Evolutionary conservation across 257 asterid genomes (phyloP).

Genomic region (Nemophila menziesii): DNA sequence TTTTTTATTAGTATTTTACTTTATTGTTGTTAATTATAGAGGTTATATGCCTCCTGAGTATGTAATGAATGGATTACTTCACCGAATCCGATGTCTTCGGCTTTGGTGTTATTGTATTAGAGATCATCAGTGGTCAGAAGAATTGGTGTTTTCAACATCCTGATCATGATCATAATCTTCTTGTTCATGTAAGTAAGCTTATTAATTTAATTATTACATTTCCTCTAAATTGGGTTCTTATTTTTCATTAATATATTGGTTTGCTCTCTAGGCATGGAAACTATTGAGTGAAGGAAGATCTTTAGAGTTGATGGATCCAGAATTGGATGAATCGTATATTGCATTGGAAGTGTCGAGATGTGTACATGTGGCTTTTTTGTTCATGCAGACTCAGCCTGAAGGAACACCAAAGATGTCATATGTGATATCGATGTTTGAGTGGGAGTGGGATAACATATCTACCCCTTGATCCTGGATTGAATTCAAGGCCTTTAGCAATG

Average conservation of each 20-base stretch:
- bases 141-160: neutral
- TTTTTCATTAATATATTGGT: neutral
- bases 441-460: neutral
- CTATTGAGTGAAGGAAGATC: constrained; percentile 7
- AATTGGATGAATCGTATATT: neutral
- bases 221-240: neutral
- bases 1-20: neutral
- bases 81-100: constrained; percentile 14
- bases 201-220: neutral
- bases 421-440: constrained; percentile 8
- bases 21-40: neutral
- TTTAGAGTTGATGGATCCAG: constrained; percentile 7
- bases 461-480: no score
- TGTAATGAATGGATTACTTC: constrained; percentile 2
- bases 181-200: constrained; percentile 3
- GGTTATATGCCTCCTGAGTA: constrained; percentile 12
- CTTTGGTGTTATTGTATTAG: constrained; percentile 13
- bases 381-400: neutral
- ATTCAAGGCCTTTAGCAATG: no score
- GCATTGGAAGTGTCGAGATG: constrained; percentile 2
- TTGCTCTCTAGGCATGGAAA: constrained; percentile 11
- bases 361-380: constrained; percentile 4
- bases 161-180: neutral
- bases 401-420: constrained; percentile 2
- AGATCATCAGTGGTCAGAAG: constrained; percentile 13